These are phyloP conservation scores for Calonectria pteridis DNA, from an alignment of 2,329 filamentous ascomycete species.

Conservation along the genomic window DNA sequence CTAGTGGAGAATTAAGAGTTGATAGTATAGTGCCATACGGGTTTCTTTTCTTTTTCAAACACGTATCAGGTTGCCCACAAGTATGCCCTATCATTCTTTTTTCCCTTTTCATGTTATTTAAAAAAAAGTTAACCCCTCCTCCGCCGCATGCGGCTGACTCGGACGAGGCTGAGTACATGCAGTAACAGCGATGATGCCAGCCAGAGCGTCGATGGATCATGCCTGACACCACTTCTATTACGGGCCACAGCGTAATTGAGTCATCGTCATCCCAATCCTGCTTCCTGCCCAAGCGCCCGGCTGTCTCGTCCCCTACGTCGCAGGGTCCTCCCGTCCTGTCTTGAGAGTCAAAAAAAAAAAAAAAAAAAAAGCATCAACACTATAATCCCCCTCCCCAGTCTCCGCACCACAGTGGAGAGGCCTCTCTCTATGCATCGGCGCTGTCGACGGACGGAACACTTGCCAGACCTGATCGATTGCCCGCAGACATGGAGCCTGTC, in stretches of 20 bases:
- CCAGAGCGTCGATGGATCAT: background rate
- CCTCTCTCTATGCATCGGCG: background rate
- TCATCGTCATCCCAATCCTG: background rate
- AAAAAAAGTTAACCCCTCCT: background rate
- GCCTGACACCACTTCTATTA: background rate
- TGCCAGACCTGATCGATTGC: constrained; percentile 8
- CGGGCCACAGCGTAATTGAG: background rate
- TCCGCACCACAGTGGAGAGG: background rate
- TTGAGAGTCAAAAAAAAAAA: background rate
- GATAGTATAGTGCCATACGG: background rate
- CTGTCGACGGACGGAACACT: constrained; percentile 1
- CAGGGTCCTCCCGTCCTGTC: constrained; percentile 15
- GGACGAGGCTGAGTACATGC: background rate
- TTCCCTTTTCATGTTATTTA: background rate
- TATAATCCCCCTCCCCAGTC: background rate
- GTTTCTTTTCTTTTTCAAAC: constrained; percentile 8
- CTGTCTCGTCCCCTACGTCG: constrained; percentile 2
- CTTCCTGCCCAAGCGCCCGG: background rate
- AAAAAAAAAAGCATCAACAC: background rate
- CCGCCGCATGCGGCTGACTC: background rate
- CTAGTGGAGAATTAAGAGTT: constrained; percentile 11
- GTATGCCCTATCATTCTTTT: background rate
- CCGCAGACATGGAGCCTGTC: background rate
- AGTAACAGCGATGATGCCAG: background rate
- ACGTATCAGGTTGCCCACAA: constrained; percentile 11